Evolutionary conservation across 345 rosid genomes (phyloP).

Genomic region (Euclidium syriacum): DNA sequence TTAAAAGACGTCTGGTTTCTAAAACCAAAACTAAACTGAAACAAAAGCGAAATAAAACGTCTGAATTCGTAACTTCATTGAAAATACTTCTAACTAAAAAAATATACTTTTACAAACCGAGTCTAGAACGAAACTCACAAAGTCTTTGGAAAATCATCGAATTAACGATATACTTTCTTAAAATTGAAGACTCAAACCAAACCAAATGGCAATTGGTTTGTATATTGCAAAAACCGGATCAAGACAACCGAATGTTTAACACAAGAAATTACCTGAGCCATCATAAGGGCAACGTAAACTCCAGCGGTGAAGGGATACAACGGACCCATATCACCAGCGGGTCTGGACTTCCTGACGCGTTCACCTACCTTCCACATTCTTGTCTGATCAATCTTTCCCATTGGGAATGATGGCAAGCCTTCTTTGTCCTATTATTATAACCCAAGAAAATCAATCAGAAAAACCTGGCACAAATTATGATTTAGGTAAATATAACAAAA

Average conservation of each 20-base stretch:
- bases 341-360: conserved; percentile 57
- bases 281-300: conserved; percentile 86
- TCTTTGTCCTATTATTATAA: conserved; percentile 76
- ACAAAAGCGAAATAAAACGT: background rate
- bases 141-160: background rate
- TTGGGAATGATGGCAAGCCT: conserved; percentile 92
- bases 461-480: background rate
- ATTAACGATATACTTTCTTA: background rate
- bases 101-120: background rate
- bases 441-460: background rate
- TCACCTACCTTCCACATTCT: conserved; percentile 97
- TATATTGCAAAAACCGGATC: background rate
- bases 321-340: conserved; percentile 79
- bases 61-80: background rate
- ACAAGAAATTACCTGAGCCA: conserved; percentile 75
- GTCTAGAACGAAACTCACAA: background rate
- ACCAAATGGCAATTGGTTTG: too few relatives aligned
- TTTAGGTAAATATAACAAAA: background rate
- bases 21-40: too few relatives aligned
- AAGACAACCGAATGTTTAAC: background rate
- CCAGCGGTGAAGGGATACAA: conserved; percentile 82
- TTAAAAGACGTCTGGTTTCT: background rate
- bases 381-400: conserved; percentile 95
- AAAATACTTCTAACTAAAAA: background rate
- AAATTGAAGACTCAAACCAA: background rate